phyloP scores from a whole-genome alignment of 345 rosid species.

The Iberis pinnata region DNA sequence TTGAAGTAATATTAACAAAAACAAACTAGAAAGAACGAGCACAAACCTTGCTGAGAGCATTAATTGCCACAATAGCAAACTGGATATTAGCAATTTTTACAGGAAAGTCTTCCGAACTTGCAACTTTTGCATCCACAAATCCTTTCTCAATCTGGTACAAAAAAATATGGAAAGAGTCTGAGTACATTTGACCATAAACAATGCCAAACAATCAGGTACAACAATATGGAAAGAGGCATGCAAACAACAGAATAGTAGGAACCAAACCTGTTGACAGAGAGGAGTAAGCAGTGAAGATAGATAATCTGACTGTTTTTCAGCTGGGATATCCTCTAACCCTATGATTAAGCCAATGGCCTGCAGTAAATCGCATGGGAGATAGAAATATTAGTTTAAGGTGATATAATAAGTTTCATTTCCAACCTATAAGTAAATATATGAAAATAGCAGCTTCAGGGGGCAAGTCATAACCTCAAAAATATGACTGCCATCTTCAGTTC shows the following conservation, averaged over 20 bases:
- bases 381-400: neutral
- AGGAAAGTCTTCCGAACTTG: conserved; percentile 47
- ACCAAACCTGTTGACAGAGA: conserved; percentile 80
- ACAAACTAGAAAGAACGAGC: conserved; percentile 7
- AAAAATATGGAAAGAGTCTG: conserved; percentile 23
- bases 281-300: conserved; percentile 81
- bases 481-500: conserved; percentile 79
- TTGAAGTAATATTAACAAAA: conserved; percentile 9
- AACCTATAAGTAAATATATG: neutral
- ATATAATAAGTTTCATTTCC: conserved; percentile 2
- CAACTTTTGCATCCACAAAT: conserved; percentile 45
- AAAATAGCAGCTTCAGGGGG: conserved; percentile 2
- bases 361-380: conserved; percentile 2
- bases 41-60: conserved; percentile 92
- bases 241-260: conserved; percentile 11
- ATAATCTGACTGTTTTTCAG: conserved; percentile 82
- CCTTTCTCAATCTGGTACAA: conserved; percentile 57
- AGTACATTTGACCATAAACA: conserved; percentile 7
- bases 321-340: conserved; percentile 82
- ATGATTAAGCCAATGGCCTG: conserved; percentile 91
- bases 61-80: conserved; percentile 75
- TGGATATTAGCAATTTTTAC: conserved; percentile 52
- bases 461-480: conserved; percentile 70
- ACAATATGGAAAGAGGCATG: too few species aligned
- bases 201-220: neutral